Evolutionary conservation across 2,329 filamentous ascomycete species (phyloP), one percentile per base, ranked within the genome.

Genomic region (Ophiocordyceps camponoti-rufipedis): DNA sequence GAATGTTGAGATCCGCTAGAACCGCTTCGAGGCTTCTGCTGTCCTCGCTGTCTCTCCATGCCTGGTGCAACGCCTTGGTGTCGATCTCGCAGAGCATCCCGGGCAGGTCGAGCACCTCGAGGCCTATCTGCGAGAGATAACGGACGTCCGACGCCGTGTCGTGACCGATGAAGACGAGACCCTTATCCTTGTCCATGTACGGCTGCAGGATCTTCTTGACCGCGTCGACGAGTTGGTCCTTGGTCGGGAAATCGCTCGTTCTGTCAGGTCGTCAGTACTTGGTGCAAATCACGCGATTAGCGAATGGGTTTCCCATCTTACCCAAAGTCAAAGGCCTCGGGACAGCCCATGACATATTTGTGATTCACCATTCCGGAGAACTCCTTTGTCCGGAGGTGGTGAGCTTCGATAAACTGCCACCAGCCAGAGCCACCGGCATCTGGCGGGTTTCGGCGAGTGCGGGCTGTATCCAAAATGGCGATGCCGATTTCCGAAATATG

Each of bases 401-500:
- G 74, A 12, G 74, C 75, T 29, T 74, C 66, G 51, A 95, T 82
- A 44, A 70, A 61, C 0, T 65, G 53, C 51, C 75, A 73, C 87
- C 88, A 95, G 35, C 77, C 69, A 39, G 64, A 53, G 3, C 79
- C 85, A 28, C 66, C 61, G 2, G 64, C 54, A 0, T 84, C 84
- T 3, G 84, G 82, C 0, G 74, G 54, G 1, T 78, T 49, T 8
- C 59, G 63, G 1, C 62, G 53, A 19, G 86, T 56, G 35, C 72
- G 60, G 5, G 60, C 53, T 1, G 82, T 87, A 57, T 96, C 87
- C 0, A 96, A 68, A 3, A 80, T 79, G 1, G 85, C 80, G 39
- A 98, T 68, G 1, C 91, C 91, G 38, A 98, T 70, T 60, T 98
- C 91, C 0, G 88, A 94, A 48, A 96, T 72, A 12, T 74, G 66